phyloP scores from a whole-genome alignment of 352 stramenopile species.

The Phytophthora chlamydospora region DNA sequence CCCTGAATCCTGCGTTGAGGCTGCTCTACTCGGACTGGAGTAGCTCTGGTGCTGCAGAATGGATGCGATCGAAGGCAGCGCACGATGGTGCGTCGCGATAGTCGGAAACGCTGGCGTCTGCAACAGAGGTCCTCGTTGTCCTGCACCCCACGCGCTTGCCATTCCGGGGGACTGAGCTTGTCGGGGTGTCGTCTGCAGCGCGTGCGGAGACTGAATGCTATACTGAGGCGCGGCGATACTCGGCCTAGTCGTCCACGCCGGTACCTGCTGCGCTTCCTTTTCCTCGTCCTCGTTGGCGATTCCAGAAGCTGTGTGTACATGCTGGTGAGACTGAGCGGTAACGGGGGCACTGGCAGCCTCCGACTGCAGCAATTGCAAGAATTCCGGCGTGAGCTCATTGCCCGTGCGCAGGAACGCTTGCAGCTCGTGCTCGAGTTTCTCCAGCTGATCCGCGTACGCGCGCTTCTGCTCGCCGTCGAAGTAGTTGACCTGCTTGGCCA shows the following conservation, averaged over 20 bases:
- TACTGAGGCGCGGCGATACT: constrained; percentile 21
- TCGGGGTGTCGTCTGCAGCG: neutral
- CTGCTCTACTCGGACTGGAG: constrained; percentile 38
- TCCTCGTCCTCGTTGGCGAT: constrained; percentile 21
- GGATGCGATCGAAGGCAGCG: constrained; percentile 45
- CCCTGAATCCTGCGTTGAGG: constrained; percentile 23
- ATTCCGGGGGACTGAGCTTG: neutral
- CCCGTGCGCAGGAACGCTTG: constrained; percentile 55
- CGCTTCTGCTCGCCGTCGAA: constrained; percentile 64
- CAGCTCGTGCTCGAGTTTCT: constrained; percentile 47
- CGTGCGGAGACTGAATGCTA: constrained; percentile 1
- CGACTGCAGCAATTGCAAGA: constrained; percentile 24
- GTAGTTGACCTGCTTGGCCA: constrained; percentile 67
- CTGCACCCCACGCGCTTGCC: constrained; percentile 1
- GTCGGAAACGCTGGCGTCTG: constrained; percentile 23
- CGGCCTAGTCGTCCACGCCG: constrained; percentile 19
- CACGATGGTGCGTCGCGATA: constrained; percentile 33
- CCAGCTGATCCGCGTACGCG: constrained; percentile 53
- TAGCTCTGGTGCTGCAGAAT: constrained; percentile 52
- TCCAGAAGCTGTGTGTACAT: neutral
- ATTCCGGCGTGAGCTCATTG: constrained; percentile 41
- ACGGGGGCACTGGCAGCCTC: constrained; percentile 9
- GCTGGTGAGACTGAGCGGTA: neutral
- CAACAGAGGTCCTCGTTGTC: constrained; percentile 1
- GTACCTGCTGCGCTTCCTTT: constrained; percentile 19